Percentiles rank a stretch among this genome's conserved stretches.
Evolutionary conservation across 768 basidiomycete genomes (phyloP).

Genomic region (Porpolomopsis calyptriformis): DNA sequence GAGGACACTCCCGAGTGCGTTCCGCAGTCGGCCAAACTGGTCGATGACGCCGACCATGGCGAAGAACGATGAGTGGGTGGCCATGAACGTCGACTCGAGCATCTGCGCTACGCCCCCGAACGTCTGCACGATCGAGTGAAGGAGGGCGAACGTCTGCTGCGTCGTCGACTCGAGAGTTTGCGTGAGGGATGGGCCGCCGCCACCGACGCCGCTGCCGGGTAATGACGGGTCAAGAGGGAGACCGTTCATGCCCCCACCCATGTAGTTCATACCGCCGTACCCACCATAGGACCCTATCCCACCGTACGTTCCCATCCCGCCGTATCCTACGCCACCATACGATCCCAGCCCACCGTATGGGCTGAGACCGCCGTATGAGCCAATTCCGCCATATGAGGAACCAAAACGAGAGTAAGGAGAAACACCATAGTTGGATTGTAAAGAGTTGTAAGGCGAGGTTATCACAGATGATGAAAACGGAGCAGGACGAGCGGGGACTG

Average conservation of each 20-base stretch:
- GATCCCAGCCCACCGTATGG: constrained; percentile 32
- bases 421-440: constrained; percentile 14
- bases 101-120: constrained; percentile 94
- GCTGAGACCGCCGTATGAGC: constrained; percentile 23
- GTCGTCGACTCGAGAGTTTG: constrained; percentile 86
- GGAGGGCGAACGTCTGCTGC: constrained; percentile 82
- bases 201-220: no score
- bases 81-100: constrained; percentile 96
- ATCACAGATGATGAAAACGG: constrained; percentile 31
- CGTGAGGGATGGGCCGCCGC: constrained; percentile 45
- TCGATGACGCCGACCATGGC: constrained; percentile 96
- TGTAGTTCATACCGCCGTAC: constrained; percentile 26
- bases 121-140: constrained; percentile 92
- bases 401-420: constrained; percentile 17
- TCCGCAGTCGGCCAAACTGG: constrained; percentile 83
- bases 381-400: constrained; percentile 21
- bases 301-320: constrained; percentile 17
- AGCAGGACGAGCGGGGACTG: constrained; percentile 56
- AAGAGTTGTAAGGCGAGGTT: constrained; percentile 22
- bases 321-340: constrained; percentile 24
- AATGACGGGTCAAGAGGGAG: constrained; percentile 13
- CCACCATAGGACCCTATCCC: constrained; percentile 26
- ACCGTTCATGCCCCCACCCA: constrained; percentile 41
- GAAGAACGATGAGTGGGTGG: constrained; percentile 90
- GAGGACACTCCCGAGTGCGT: constrained; percentile 88